phyloP scores from a whole-genome alignment of 345 rosid species.

The Salix caprea region DNA sequence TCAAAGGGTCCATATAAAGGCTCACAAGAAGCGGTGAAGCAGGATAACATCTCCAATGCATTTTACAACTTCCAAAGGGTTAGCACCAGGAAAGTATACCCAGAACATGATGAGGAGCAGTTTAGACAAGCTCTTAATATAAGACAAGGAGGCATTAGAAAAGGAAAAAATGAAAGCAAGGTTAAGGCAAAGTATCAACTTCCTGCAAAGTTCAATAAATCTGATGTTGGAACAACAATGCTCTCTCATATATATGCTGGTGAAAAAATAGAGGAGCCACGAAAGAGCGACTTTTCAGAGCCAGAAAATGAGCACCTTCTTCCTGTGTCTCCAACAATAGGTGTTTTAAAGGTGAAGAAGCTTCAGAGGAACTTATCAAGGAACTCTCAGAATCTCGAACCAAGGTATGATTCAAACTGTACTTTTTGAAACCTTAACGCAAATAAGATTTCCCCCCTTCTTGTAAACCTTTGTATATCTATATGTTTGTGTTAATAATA shows the following conservation, averaged over 20 bases:
- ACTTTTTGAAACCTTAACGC: not conserved
- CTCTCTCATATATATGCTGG: constrained; percentile 39
- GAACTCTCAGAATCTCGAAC: constrained; percentile 51
- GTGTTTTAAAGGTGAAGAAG: constrained; percentile 43
- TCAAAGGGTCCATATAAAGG: constrained; percentile 15
- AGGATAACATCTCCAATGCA: constrained; percentile 45
- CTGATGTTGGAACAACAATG: constrained; percentile 44
- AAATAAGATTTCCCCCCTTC: not conserved
- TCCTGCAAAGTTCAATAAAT: constrained; percentile 49
- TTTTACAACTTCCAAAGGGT: constrained; percentile 50
- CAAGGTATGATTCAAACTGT: constrained; percentile 40
- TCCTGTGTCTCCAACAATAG: constrained; percentile 35
- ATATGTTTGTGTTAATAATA: not conserved
- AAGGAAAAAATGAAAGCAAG: constrained; percentile 57
- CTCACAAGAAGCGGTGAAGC: constrained; percentile 35
- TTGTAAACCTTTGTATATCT: not conserved
- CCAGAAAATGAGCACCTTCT: constrained; percentile 55
- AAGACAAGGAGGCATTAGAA: constrained; percentile 75
- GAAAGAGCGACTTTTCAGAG: constrained; percentile 64
- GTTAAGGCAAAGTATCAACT: constrained; percentile 58
- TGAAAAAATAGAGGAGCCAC: constrained; percentile 54
- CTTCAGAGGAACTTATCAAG: constrained; percentile 44
- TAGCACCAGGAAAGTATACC: constrained; percentile 44
- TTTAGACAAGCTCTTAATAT: constrained; percentile 66
- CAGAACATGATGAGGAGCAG: constrained; percentile 76